Evolutionary conservation across 441 rosid genomes (phyloP).

Genomic region (Erodium trifolium): DNA sequence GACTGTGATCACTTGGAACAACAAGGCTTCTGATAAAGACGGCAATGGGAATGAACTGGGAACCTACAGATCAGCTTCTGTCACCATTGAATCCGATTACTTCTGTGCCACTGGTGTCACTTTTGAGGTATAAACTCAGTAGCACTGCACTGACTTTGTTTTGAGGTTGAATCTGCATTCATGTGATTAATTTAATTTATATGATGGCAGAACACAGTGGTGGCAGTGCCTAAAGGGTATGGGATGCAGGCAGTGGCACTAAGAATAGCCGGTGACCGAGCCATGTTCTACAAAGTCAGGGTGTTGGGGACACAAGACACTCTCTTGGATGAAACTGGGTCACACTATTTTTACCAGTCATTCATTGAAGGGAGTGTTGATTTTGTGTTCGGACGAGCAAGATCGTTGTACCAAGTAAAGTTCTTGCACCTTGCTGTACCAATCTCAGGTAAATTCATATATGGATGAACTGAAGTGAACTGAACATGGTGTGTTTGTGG

Average conservation of each 20-base stretch:
- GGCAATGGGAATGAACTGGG: conserved; percentile 47
- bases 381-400: conserved; percentile 76
- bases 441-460: background rate
- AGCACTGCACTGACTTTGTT: background rate
- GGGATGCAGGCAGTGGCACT: conserved; percentile 90
- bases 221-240: conserved; percentile 48
- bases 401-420: conserved; percentile 65
- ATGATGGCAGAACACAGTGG: conserved; percentile 62
- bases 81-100: conserved; percentile 58
- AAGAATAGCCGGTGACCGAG: conserved; percentile 62
- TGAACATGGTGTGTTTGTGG: background rate
- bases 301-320: conserved; percentile 87
- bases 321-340: conserved; percentile 66
- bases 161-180: background rate
- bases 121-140: conserved; percentile 46
- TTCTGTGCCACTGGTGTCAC: conserved; percentile 78
- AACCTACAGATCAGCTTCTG: conserved; percentile 70
- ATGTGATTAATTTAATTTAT: background rate
- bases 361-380: conserved; percentile 72
- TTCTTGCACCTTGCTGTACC: background rate
- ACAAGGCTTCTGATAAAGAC: conserved; percentile 64
- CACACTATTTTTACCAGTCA: conserved; percentile 65
- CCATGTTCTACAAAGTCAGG: conserved; percentile 61
- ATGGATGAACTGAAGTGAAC: background rate
- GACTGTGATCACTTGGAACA: conserved; percentile 57